phyloP scores from a whole-genome alignment of 1,284 basidiomycete species.

The Moniliella sp. region DNA sequence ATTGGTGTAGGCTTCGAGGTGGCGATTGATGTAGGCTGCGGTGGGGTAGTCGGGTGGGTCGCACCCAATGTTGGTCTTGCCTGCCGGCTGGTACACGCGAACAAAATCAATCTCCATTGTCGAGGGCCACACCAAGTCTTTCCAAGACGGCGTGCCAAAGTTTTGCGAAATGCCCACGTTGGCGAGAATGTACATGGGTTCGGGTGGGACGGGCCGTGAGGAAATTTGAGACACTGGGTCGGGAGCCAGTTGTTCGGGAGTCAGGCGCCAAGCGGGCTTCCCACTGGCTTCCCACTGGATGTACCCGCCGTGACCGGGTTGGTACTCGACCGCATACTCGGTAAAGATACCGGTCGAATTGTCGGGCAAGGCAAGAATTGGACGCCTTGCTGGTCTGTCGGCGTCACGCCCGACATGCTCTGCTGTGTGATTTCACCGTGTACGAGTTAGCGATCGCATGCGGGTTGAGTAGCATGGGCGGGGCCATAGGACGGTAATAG shows the following conservation, averaged over 20 bases:
- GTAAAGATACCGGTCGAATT: no score
- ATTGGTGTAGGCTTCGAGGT: conserved; percentile 24
- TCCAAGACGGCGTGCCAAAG: conserved; percentile 6
- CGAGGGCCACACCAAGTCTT: conserved; percentile 8
- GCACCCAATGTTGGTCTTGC: conserved; percentile 27
- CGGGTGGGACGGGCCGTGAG: no score
- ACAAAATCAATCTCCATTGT: conserved; percentile 8
- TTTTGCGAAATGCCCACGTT: no score
- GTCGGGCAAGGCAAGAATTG: conserved; percentile 11
- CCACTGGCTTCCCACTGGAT: no score
- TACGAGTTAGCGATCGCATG: conserved; percentile 46
- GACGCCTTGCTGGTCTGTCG: conserved; percentile 16
- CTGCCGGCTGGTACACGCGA: conserved; percentile 2
- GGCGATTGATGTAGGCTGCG: conserved; percentile 22
- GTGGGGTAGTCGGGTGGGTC: conserved; percentile 32
- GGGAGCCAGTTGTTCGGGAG: no score
- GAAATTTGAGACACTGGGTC: no score
- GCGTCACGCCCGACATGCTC: conserved; percentile 33
- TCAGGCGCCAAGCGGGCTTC: no score
- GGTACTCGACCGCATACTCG: no score
- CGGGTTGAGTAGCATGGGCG: conserved; percentile 12
- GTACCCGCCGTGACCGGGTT: no score
- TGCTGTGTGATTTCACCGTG: conserved; percentile 58
- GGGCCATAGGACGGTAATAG: conserved; percentile 17
- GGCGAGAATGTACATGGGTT: no score